Evolutionary conservation across 2,329 filamentous ascomycete genomes (phyloP), one percentile per base, ranked within the genome.

Genomic region (Ceratocystis albifundus): DNA sequence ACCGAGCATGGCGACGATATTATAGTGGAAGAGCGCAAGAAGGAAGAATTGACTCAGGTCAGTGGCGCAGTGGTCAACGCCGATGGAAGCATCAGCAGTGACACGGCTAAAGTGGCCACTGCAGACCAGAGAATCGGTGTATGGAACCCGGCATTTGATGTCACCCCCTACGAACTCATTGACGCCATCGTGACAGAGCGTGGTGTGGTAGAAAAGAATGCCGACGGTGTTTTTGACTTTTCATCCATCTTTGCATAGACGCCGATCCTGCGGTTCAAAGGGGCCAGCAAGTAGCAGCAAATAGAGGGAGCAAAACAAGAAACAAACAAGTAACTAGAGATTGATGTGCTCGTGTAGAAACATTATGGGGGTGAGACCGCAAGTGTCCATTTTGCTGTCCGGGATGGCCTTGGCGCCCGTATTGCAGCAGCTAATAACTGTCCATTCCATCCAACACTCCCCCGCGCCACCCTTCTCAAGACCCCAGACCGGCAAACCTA

Each of bases 91-190:
- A 78, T 93, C 0, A 84, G 90, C 70, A 76, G 84, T 25, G 80
- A 76, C 61, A 79, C 79, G 63, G 85, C 85, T 20, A 84, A 87
- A 12, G 84, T 97, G 41, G 90, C 88, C 53, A 93, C 90, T 64
- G 93, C 93, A 0, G 82, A 87, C 69, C 83, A 85, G 72, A 84
- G 85, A 1, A 91, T 97, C 69, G 80, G 83, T 50, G 91, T 97
- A 7, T 99, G 94, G 92, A 99, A 99, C 74, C 94, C 94, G 41
- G 89, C 91, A 0, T 99, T 99, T 74, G 94, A 99, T 73, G 89
- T 99, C 44, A 99, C 94, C 8, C 93, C 94, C 0, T 85, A 88
- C 46, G 84, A 85, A 69, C 78, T 96, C 65, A 96, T 99, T 70
- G 94, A 99, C 75, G 91, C 89, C 1, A 88, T 99, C 67, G 89